Evolutionary conservation across 805 yeast species (phyloP).

Genomic region (Zygosaccharomyces gambellarensis): DNA sequence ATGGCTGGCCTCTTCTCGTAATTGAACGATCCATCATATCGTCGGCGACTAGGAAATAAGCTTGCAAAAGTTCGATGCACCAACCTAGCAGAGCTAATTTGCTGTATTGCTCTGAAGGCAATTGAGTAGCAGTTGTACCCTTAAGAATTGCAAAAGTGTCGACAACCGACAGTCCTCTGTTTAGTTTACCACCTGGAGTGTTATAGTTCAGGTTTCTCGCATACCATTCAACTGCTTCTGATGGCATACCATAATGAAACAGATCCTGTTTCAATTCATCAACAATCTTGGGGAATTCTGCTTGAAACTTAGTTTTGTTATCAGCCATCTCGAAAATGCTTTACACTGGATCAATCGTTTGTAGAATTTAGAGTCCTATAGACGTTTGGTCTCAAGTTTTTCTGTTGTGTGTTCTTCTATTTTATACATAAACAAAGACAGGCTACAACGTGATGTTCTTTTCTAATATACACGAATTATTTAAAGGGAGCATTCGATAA

Average conservation of each 20-base stretch:
- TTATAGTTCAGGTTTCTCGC: slow-evolving; percentile 69
- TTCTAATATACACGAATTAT: slow-evolving; percentile 2
- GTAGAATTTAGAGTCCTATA: slow-evolving; percentile 12
- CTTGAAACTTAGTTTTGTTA: slow-evolving; percentile 51
- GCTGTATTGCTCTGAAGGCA: slow-evolving; percentile 65
- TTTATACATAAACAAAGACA: background rate
- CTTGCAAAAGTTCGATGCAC: slow-evolving; percentile 92
- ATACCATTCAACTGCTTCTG: slow-evolving; percentile 84
- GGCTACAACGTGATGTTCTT: slow-evolving; percentile 5
- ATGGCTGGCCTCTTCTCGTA: slow-evolving; percentile 97
- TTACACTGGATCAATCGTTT: slow-evolving; percentile 5
- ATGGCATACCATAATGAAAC: slow-evolving; percentile 70
- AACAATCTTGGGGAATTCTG: slow-evolving; percentile 71
- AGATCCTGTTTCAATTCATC: slow-evolving; percentile 64
- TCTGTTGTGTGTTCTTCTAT: background rate
- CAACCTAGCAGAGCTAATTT: slow-evolving; percentile 89
- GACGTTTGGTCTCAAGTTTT: background rate
- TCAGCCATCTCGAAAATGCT: slow-evolving; percentile 11
- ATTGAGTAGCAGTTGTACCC: slow-evolving; percentile 49
- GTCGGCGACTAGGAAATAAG: slow-evolving; percentile 94
- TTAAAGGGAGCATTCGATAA: background rate
- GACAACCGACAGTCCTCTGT: slow-evolving; percentile 92
- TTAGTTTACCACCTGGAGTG: slow-evolving; percentile 93
- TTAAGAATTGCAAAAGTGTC: slow-evolving; percentile 85
- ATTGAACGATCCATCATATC: slow-evolving; percentile 97